A percentile compares a stretch with the other conserved stretches of the same genome.
Conservation (phyloP, 1,284 basidiomycete genomes). For the Taiwanofungus camphoratus region DNA sequence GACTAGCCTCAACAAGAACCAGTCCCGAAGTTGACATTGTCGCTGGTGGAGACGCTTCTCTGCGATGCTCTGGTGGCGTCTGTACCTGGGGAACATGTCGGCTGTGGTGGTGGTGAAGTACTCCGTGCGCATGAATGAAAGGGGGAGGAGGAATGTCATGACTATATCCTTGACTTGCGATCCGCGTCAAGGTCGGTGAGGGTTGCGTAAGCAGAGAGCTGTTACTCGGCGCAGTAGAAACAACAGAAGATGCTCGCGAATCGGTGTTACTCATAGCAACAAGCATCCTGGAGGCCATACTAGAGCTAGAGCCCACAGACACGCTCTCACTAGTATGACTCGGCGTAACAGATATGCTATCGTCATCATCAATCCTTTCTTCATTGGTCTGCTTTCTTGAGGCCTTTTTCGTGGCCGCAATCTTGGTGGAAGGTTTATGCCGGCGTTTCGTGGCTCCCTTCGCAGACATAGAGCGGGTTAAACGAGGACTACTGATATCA, state of each 20-base stretch:
- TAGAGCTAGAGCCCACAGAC: conserved; percentile 28
- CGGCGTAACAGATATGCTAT: conserved; percentile 16
- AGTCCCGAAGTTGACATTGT: conserved; percentile 3
- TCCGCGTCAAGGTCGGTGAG: conserved; percentile 21
- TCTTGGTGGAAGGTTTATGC: not conserved
- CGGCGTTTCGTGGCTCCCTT: not conserved
- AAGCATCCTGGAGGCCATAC: conserved; percentile 30
- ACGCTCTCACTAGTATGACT: conserved; percentile 18
- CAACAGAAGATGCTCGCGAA: conserved; percentile 46
- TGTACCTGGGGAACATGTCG: conserved; percentile 15
- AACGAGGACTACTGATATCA: conserved; percentile 7
- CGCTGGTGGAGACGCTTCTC: conserved; percentile 4
- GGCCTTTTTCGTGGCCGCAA: conserved; percentile 20
- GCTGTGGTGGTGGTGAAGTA: conserved; percentile 29
- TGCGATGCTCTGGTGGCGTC: conserved; percentile 3
- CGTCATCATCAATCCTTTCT: conserved; percentile 16
- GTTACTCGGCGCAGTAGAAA: conserved; percentile 28
- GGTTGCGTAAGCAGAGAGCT: conserved; percentile 10
- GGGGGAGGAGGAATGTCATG: conserved; percentile 20
- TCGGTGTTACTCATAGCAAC: conserved; percentile 25
- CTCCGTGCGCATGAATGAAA: conserved; percentile 26
- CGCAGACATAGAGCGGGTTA: conserved; percentile 18
- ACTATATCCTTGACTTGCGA: conserved; percentile 19
- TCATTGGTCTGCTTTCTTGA: conserved; percentile 13
- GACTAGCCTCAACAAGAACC: conserved; percentile 1